Evolutionary conservation across 2,329 filamentous ascomycete species (phyloP), one percentile per base, ranked within the genome.

Genomic region (Trichocomaceae sp.): DNA sequence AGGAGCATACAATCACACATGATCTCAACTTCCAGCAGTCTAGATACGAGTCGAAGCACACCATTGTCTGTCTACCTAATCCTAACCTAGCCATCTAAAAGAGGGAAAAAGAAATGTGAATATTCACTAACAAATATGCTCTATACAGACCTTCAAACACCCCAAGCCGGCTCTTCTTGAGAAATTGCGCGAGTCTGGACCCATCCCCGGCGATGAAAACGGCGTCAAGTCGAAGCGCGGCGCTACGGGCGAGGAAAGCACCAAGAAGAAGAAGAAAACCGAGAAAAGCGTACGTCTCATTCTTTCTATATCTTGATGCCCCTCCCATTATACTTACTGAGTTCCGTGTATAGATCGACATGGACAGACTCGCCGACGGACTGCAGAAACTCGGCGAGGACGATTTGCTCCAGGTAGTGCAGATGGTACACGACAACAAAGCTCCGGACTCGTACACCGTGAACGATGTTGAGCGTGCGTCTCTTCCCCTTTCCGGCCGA

Each of bases 341-440:
- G n/a, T n/a, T 26, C 22, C 13, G 26, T 19, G 51, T 20, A 19
- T 59, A 82, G 73, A 78, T 88, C 62, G 93, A 99, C 72, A 93
- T 96, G 78, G 93, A 99, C 77, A 97, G 96, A 79, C 83, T 99
- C 64, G 93, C 92, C 31, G 91, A 97, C 57, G 90, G 87, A 0
- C 78, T 99, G 56, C 85, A 92, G 69, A 90, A 89, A 77, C 83
- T 99, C 23, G 82, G 83, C 60, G 93, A 99, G 76, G 93, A 99
- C 62, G 92, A 97, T 66, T 77, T 99, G 42, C 79, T 99, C 58
- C 88, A 93, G 63, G 90, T 97, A 22, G 95, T 99, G 58, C 92
- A 97, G 76, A 86, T 99, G 83, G 92, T 99, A 59, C 93, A 97
- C 72, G 93, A 99, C 75, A 89, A 96, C 76, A 97, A 97, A 79